A percentile compares a stretch with the other conserved stretches of the same genome.
Evolutionary conservation across 768 basidiomycete genomes (phyloP).

Genomic region (Zangia roseola): DNA sequence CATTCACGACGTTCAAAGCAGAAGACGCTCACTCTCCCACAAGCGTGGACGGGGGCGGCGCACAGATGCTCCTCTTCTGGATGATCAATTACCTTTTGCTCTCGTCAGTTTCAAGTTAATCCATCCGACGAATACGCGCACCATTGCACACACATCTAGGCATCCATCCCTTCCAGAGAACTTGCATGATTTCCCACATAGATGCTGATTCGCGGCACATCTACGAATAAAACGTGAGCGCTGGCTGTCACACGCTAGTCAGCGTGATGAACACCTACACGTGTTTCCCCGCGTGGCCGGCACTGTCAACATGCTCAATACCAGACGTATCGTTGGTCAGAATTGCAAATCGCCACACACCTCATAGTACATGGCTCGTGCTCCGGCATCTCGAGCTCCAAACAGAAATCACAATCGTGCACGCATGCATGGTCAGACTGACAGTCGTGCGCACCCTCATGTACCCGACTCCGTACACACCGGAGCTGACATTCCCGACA

Average conservation of each 20-base stretch:
- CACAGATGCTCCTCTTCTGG: slow-evolving; percentile 51
- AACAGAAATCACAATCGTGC: slow-evolving; percentile 42
- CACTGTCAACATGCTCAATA: slow-evolving; percentile 34
- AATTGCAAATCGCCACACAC: slow-evolving; percentile 33
- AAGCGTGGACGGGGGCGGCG: slow-evolving; percentile 51
- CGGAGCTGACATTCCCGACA: slow-evolving; percentile 49
- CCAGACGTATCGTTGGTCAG: too few relatives aligned
- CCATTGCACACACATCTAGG: slow-evolving; percentile 50
- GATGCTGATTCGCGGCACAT: slow-evolving; percentile 49
- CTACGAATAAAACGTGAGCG: slow-evolving; percentile 31
- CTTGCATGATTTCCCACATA: slow-evolving; percentile 54
- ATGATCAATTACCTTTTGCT: slow-evolving; percentile 47
- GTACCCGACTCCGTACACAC: slow-evolving; percentile 47
- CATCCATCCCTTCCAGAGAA: slow-evolving; percentile 51
- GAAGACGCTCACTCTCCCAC: slow-evolving; percentile 44
- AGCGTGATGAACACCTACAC: slow-evolving; percentile 36
- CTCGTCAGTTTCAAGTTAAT: not conserved
- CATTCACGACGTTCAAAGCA: too few relatives aligned
- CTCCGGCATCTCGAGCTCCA: slow-evolving; percentile 28
- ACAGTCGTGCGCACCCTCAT: slow-evolving; percentile 50
- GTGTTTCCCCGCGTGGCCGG: slow-evolving; percentile 56
- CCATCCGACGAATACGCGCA: too few relatives aligned
- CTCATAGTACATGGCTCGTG: slow-evolving; percentile 43
- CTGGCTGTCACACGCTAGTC: too few relatives aligned
- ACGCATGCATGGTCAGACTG: slow-evolving; percentile 47